Base-by-base conservation (phyloP, 768 basidiomycete genomes). In the Tulasnella sp. region DNA sequence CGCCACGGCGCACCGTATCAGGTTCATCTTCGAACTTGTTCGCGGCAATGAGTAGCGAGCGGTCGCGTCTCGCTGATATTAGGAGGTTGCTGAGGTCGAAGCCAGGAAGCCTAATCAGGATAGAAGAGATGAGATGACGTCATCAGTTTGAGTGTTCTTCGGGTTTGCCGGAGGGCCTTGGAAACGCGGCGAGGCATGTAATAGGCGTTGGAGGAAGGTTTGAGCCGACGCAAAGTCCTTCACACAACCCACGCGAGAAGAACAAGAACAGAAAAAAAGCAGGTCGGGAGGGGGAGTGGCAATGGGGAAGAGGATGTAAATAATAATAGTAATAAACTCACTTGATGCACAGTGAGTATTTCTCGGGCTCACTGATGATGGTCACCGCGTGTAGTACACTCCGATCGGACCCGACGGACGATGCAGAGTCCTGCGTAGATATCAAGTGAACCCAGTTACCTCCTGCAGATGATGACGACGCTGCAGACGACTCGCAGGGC, bases 1-100 rank as follows among this genome's bases (percentile, higher is more conserved):
- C 4, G 10, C 30, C 19, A 34, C 22, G 24, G 22, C 21, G 29
- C 17, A 31, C n/a, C 30, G 11, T 19, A 15, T 19, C n/a, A 24
- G 27, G 44, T 38, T 59, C 57, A 27, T 59, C 57, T 8, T 59
- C 57, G 41, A 49, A 59, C 45, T 49, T 59, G 45, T 59, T 45
- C 15, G 57, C 57, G 12, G 49, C 19, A 5, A 59, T 59, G 19
- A 49, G 27, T 24, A 59, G 21, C 4, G 57, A 49, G 10, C 57
- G 21, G 46, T 48, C 46, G 19, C 57, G 44, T 41, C 49, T 59
- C 30, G 57, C 29, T 10, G 57, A 49, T 27, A 59, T 59, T 22
- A 29, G 34, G 25, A 59, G 34, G 25, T 59, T 49, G 57, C 41
- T 50, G 45, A 30, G 57, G 31, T 49, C 49, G 45, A 59, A 59